Conservation (phyloP, 352 stramenopile species). For the Globisporangium nagaii region DNA sequence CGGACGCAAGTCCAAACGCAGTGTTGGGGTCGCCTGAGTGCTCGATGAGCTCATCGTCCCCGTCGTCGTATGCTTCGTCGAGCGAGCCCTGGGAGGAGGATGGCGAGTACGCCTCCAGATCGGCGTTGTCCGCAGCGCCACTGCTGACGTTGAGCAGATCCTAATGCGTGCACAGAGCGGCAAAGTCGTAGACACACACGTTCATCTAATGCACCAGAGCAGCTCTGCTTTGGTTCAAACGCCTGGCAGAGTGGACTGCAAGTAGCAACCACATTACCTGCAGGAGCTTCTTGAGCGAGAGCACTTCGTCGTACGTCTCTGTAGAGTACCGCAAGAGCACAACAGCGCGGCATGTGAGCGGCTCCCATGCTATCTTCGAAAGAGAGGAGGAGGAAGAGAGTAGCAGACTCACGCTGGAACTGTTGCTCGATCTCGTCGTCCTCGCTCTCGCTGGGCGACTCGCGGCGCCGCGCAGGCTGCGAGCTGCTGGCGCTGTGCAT, state of each 20-base stretch:
- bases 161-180: neutral
- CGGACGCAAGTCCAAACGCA: neutral
- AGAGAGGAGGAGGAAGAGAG: neutral
- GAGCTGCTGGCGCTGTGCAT: too few relatives aligned
- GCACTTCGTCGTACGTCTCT: slow-evolving; percentile 56
- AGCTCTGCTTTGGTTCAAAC: neutral
- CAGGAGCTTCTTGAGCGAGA: slow-evolving; percentile 47
- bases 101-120: neutral
- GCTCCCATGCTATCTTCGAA: too few relatives aligned
- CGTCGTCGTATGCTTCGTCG: neutral
- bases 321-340: neutral
- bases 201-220: neutral
- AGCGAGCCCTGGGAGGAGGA: neutral
- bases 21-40: neutral
- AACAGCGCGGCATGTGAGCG: neutral
- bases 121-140: neutral
- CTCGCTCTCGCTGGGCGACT: too few relatives aligned
- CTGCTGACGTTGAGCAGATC: slow-evolving; percentile 4
- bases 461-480: too few relatives aligned
- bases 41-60: neutral
- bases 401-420: slow-evolving; percentile 24
- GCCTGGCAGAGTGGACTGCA: neutral
- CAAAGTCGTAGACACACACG: neutral
- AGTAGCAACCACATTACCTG: slow-evolving; percentile 17
- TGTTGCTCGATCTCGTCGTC: slow-evolving; percentile 29